Base-by-base conservation (phyloP, 2,329 filamentous ascomycete species). In the Colletotrichum nymphaeae region DNA sequence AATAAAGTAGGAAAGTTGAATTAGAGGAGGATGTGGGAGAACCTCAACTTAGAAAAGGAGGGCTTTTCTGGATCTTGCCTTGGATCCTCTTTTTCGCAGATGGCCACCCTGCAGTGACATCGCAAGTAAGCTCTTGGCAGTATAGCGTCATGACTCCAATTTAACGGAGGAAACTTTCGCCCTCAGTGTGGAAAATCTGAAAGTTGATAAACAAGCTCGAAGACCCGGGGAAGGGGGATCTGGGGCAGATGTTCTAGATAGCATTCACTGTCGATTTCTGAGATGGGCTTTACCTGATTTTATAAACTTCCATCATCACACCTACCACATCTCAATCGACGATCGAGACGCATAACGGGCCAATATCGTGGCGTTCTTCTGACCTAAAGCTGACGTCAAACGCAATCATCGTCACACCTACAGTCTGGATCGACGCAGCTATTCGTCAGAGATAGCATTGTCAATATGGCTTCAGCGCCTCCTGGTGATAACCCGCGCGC, bases 61-160 rank as follows among this genome's bases (percentile, higher is more conserved):
- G 28, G 42, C 30, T 11, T 42, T 24, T 26, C 3, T 55, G 59
- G 59, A 60, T 49, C 53, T 8, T 16, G 35, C 11, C 16, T 5
- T 3, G 12, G n/a, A 2, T 32, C 49, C 49, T 24, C 35, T 35
- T 37, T 30, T n/a, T 62, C 69, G 32, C 53, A 22, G 28, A 16
- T 19, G 7, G 26, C 5, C 14, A 22, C 22, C 24, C 22, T 30
- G 65, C 19, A 49, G 30, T 49, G 22, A 5, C 19, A 49, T 60
- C 16, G 49, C 26, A 14, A 37, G 26, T 7, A 62, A 56, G 12
- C 35, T 56, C 32, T 66, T 73, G 56, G 67, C 28, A 52, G 2
- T 12, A 62, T 62, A 71, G 26, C 67, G 71, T 70, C 71, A 71
- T 73, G 42, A 22, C 46, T 62, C 71, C 60, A 66, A 49, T 66